These are phyloP conservation scores for Aschersonia sp. DNA, from an alignment of 2,329 filamentous ascomycete genomes.

Conservation along the genomic window DNA sequence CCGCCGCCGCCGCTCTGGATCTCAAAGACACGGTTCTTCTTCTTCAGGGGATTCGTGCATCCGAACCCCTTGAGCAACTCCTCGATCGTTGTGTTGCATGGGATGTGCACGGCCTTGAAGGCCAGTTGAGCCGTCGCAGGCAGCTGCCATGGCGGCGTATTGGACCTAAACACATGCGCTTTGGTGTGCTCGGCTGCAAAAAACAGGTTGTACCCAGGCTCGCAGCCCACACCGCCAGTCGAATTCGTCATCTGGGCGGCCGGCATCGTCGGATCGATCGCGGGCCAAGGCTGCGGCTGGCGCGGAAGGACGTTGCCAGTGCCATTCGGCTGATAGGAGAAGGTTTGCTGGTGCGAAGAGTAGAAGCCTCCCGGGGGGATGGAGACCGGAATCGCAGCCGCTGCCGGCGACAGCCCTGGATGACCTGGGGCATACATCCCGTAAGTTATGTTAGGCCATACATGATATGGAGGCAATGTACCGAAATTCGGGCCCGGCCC, in stretches of 20 bases:
- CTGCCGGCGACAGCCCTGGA: constrained; percentile 2
- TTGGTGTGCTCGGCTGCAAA: constrained; percentile 44
- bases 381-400: constrained; percentile 1
- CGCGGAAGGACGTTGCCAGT: constrained; percentile 20
- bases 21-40: constrained; percentile 44
- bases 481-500: constrained; percentile 19
- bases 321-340: constrained; percentile 23
- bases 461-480: constrained; percentile 9
- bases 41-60: constrained; percentile 30
- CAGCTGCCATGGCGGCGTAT: constrained; percentile 37
- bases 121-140: constrained; percentile 24
- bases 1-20: constrained; percentile 39
- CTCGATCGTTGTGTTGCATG: constrained; percentile 33
- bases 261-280: constrained; percentile 28
- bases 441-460: constrained; percentile 13
- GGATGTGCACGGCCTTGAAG: constrained; percentile 37
- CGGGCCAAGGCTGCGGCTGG: constrained; percentile 25
- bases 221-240: constrained; percentile 40
- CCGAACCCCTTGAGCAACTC: constrained; percentile 46
- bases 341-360: constrained; percentile 11
- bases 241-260: constrained; percentile 41
- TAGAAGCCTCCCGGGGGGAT: constrained; percentile 10
- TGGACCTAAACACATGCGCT: constrained; percentile 40
- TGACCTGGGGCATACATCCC: constrained; percentile 8
- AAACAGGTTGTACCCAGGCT: constrained; percentile 49